phyloP scores from a whole-genome alignment of 2,329 filamentous ascomycete species.

The Epicoccum nigrum region DNA sequence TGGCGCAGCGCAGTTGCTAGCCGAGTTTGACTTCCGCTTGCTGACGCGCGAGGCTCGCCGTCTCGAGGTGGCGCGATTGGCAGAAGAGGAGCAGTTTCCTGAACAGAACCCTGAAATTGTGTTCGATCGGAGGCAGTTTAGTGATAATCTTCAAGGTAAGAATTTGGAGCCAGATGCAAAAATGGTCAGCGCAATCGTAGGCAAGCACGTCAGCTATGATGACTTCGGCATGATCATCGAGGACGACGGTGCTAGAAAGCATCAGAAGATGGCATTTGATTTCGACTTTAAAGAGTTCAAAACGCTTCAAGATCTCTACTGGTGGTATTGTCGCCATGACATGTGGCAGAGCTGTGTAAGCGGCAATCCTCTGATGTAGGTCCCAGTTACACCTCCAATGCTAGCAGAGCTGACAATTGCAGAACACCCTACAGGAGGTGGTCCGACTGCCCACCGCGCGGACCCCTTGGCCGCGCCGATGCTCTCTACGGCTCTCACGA shows the following conservation, averaged over 20 bases:
- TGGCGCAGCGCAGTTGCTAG: constrained; percentile 80
- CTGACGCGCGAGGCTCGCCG: constrained; percentile 75
- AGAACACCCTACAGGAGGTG: constrained; percentile 82
- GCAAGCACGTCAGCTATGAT: constrained; percentile 64
- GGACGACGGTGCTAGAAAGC: constrained; percentile 33
- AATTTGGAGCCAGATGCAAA: constrained; percentile 50
- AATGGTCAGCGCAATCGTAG: constrained; percentile 65
- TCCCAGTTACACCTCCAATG: constrained; percentile 21
- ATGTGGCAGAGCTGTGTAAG: constrained; percentile 89
- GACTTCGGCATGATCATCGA: constrained; percentile 60
- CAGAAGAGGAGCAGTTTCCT: constrained; percentile 47
- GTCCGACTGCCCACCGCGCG: constrained; percentile 87
- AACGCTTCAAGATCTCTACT: constrained; percentile 83
- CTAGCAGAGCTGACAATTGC: constrained; percentile 28
- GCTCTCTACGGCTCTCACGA: constrained; percentile 89
- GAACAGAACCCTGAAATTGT: constrained; percentile 40
- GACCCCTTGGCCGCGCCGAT: constrained; percentile 76
- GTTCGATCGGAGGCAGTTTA: constrained; percentile 37
- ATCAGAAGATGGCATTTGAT: constrained; percentile 43
- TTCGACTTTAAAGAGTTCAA: constrained; percentile 79
- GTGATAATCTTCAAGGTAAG: constrained; percentile 55
- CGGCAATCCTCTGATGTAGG: constrained; percentile 84
- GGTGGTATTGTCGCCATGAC: constrained; percentile 97
- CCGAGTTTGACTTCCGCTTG: constrained; percentile 77
- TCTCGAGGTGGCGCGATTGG: constrained; percentile 60